Percentiles rank a stretch among this genome's conserved stretches.
phyloP scores from a whole-genome alignment of 148 eudicot species.

The Drosera capensis region DNA sequence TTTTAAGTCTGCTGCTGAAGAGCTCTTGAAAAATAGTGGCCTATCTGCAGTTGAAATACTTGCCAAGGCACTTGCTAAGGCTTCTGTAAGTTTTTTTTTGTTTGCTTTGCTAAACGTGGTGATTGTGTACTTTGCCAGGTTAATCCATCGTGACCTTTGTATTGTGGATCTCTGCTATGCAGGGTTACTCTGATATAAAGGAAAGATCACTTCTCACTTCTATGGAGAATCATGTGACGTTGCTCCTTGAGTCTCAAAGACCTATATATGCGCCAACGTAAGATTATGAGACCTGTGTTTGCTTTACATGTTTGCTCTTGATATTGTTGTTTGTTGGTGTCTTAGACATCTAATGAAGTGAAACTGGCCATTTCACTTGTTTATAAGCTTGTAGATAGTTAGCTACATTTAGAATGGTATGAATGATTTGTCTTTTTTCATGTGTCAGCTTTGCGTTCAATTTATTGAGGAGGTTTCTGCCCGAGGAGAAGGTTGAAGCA shows the following conservation, averaged over 20 bases:
- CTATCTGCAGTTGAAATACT: constrained; percentile 64
- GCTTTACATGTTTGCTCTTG: not conserved
- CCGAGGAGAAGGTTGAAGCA: constrained; percentile 59
- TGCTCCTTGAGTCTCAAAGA: constrained; percentile 56
- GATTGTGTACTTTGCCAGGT: too few relatives aligned
- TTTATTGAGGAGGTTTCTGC: constrained; percentile 56
- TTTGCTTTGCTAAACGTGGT: not conserved
- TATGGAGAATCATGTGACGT: constrained; percentile 62
- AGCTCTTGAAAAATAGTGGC: constrained; percentile 55
- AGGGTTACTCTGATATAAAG: constrained; percentile 92
- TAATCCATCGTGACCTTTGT: not conserved
- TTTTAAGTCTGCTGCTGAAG: constrained; percentile 84
- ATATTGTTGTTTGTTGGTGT: too few relatives aligned
- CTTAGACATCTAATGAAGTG: too few relatives aligned
- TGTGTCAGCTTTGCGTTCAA: constrained; percentile 44
- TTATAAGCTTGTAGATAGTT: not conserved
- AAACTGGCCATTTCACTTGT: not conserved
- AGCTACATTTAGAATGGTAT: not conserved
- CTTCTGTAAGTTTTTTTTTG: constrained; percentile 41
- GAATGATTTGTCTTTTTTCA: not conserved
- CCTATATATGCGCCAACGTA: constrained; percentile 70
- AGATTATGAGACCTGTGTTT: constrained; percentile 17
- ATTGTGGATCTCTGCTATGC: constrained; percentile 1
- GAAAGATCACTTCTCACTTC: constrained; percentile 73
- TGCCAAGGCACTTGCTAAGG: constrained; percentile 86